Conservation (phyloP, 164 flowering plant genomes). For the Litsea cubeba region DNA sequence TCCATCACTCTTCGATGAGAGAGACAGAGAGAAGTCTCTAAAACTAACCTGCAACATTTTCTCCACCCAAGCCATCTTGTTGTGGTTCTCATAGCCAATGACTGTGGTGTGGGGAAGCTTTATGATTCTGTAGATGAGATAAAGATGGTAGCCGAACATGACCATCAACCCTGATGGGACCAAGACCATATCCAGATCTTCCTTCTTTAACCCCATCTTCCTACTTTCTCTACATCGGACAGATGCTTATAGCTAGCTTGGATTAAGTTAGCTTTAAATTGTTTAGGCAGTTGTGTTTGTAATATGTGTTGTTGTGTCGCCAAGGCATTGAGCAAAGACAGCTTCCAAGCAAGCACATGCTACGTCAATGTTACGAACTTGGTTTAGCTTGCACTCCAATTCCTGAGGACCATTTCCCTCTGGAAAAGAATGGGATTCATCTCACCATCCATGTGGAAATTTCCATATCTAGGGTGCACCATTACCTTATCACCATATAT, state of each 20-base stretch:
- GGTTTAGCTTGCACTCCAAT: neutral
- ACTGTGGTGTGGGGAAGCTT: constrained; percentile 40
- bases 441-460: neutral
- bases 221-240: constrained; percentile 4
- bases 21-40: neutral
- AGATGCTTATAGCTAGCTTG: neutral
- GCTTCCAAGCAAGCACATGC: constrained; percentile 1
- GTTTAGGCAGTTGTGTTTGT: neutral
- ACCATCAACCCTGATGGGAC: constrained; percentile 57
- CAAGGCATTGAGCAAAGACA: neutral
- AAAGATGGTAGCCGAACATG: constrained; percentile 58
- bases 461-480: no score
- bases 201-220: constrained; percentile 35
- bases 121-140: constrained; percentile 48
- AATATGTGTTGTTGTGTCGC: neutral
- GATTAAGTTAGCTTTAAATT: neutral
- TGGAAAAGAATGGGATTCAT: neutral
- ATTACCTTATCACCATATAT: no score
- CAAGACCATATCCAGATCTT: constrained; percentile 47
- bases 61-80: constrained; percentile 61
- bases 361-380: neutral
- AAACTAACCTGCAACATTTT: constrained; percentile 50
- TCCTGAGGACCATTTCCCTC: neutral
- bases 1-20: neutral
- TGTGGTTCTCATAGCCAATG: constrained; percentile 66